Evolutionary conservation across 1,284 basidiomycete species (phyloP), one percentile per base, ranked within the genome.

Genomic region (Ustilago sp.): DNA sequence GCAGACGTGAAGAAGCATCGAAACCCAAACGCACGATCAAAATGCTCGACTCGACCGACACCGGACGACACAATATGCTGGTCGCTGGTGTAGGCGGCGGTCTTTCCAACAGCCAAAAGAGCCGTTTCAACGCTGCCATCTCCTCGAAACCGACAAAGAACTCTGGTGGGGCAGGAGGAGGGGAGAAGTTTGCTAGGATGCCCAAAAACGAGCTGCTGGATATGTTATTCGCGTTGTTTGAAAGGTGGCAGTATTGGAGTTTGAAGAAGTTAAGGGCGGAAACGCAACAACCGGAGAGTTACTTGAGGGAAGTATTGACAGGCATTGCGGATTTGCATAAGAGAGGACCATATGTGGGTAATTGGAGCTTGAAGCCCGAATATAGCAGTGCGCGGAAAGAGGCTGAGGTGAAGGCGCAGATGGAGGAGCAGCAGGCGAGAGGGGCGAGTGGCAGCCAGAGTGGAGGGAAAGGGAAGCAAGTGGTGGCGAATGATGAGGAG

Each of bases 201-300:
- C 93, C 94, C 28, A 90, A 92, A 68, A 93, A 94, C 87, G 93
- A 96, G 83, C 90, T 98, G 9, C 89, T 94, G 83, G 94, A 98
- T 86, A 87, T 92, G 72, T 89, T 98, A 35, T 96, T 98, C 86
- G 83, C 87, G 2, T 88, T 92, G 8, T 98, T 96, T 88, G 90
- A 90, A 66, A 90, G 93, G 62, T 90, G 90, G 68, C 90, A 92
- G 41, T 91, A 91, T 74, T 98, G 94, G 94, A 89, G 91, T 68
- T 91, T 97, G 85, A 92, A 92, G 74, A 89, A 90, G 17, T 87
- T 98, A 59, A 90, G 93, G 53, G 91, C 92, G 73, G 91, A 90
- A 62, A 93, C 93, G 0, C 92, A 95, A 84, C 95, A 98, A 87
- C 95, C 95, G 1, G 93, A 96, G 86, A 91, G 89, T 15, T 98